Base-by-base conservation (phyloP, 345 rosid genomes). In the Erodium maritimum region DNA sequence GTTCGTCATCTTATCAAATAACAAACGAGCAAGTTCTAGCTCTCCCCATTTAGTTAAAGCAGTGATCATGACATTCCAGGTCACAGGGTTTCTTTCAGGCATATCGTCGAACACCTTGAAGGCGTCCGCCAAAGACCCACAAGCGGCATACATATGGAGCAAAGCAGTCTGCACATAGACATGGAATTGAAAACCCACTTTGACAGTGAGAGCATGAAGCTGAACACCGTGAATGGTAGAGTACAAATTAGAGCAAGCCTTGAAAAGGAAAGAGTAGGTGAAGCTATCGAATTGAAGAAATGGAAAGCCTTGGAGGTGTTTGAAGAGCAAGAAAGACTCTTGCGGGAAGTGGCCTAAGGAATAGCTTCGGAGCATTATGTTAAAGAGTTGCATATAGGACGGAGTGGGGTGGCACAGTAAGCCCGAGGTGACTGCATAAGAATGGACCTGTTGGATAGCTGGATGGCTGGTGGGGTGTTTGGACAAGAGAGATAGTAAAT, bases 61-160 rank as follows among this genome's bases (percentile, higher is more conserved):
- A 63, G 90, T 79, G 18, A 88, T 82, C 82, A 88, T 71, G 64
- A 75, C 91, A 70, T 91, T 91, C 97, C 91, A 86, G 0, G 95
- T 75, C 33, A 88, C 95, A 0, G 22, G 48, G 67, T 70, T 91
- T 63, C 76, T 79, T 0, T 65, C 77, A 19, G 81, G 86, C 88
- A 88, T 86, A 82, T 69, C 77, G n/a, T 80, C 86, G 14, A 91
- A 88, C 85, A 82, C 57, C 19, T 73, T 63, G 13, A 65, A 19
- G 4, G 88, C 81, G 48, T 71, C 60, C 6, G 13, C 17, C 29
- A 54, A 63, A 34, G 50, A 33, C 66, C 86, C 79, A 11, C 58
- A 50, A n/a, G 58, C 57, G 0, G 65, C 54, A 23, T 83, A 84
- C 82, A 84, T 29, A 2, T 70, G 65, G 0, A 84, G 62, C 74